phyloP scores from a whole-genome alignment of 2,329 filamentous ascomycete species.

The Dothistroma septosporum region DNA sequence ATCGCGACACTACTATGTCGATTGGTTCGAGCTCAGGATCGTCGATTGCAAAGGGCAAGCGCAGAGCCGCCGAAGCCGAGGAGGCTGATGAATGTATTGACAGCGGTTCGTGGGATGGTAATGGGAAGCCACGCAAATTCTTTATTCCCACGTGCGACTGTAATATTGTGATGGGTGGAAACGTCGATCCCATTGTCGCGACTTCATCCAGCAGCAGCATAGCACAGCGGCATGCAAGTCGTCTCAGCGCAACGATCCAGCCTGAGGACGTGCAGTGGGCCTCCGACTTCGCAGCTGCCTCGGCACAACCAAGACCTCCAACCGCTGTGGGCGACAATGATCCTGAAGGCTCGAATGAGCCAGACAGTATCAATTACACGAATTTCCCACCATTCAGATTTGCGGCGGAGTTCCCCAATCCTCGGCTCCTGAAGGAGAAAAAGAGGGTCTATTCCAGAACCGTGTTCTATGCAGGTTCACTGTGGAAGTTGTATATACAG shows the following conservation, averaged over 20 bases:
- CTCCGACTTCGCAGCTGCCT: conserved; percentile 51
- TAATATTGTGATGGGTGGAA: conserved; percentile 53
- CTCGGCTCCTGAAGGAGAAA: conserved; percentile 54
- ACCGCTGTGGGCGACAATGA: conserved; percentile 7
- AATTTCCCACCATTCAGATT: conserved; percentile 58
- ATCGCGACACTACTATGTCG: conserved; percentile 29
- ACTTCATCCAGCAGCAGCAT: conserved; percentile 38
- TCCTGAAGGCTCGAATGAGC: conserved; percentile 9
- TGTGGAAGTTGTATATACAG: conserved; percentile 62
- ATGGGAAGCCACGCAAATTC: conserved; percentile 53
- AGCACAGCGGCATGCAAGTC: conserved; percentile 44
- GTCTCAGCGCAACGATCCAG: conserved; percentile 50
- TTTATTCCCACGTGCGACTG: conserved; percentile 55
- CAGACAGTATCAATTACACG: conserved; percentile 44
- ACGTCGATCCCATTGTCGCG: conserved; percentile 50
- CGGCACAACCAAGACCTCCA: conserved; percentile 31
- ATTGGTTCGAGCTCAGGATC: conserved; percentile 23
- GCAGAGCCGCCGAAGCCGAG: conserved; percentile 30
- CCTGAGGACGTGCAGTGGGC: conserved; percentile 55
- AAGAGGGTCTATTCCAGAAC: conserved; percentile 57
- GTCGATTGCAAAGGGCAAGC: conserved; percentile 43
- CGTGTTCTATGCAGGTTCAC: conserved; percentile 55
- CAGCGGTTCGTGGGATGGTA: conserved; percentile 52
- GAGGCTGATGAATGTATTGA: conserved; percentile 27
- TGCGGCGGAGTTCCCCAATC: conserved; percentile 55